A percentile compares a stretch with the other conserved stretches of the same genome.
Conservation (phyloP, 257 asterid species). For the Schizonepeta tenuifolia region DNA sequence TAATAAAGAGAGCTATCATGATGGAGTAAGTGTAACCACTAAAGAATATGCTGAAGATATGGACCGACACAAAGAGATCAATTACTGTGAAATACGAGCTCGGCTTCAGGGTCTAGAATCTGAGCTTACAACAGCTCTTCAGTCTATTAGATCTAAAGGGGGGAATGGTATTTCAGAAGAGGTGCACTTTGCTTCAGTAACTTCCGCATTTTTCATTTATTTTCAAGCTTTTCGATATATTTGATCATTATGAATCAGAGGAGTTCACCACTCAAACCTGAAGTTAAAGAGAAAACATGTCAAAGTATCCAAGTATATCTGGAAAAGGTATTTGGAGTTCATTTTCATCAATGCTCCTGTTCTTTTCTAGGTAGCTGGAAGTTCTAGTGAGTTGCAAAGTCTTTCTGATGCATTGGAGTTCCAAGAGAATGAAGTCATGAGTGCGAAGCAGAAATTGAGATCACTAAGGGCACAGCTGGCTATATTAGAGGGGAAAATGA, state of each 20-base stretch:
- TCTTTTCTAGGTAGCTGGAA: constrained; percentile 52
- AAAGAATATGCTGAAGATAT: constrained; percentile 42
- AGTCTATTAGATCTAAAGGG: constrained; percentile 56
- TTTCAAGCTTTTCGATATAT: too few relatives aligned
- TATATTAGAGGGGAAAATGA: constrained; percentile 79
- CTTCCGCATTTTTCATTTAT: constrained; percentile 20
- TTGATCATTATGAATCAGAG: too few relatives aligned
- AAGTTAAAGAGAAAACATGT: too few relatives aligned
- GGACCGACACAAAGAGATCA: constrained; percentile 38
- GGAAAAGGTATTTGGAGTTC: constrained; percentile 8
- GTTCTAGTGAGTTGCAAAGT: constrained; percentile 46
- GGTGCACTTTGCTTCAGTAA: constrained; percentile 46
- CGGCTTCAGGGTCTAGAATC: constrained; percentile 65
- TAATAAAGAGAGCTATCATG: constrained; percentile 38
- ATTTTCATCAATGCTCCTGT: constrained; percentile 3
- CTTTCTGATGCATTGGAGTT: constrained; percentile 84
- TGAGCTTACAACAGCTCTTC: constrained; percentile 72
- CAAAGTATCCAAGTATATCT: constrained; percentile 19
- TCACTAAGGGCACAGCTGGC: constrained; percentile 76
- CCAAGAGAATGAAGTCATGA: constrained; percentile 78
- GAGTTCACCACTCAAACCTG: too few relatives aligned
- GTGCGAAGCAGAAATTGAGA: constrained; percentile 65
- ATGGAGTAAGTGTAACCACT: constrained; percentile 36
- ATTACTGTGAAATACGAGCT: constrained; percentile 47
- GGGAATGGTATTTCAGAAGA: constrained; percentile 44